Conservation (phyloP, 257 asterid species). For the Capsicum pubescens region DNA sequence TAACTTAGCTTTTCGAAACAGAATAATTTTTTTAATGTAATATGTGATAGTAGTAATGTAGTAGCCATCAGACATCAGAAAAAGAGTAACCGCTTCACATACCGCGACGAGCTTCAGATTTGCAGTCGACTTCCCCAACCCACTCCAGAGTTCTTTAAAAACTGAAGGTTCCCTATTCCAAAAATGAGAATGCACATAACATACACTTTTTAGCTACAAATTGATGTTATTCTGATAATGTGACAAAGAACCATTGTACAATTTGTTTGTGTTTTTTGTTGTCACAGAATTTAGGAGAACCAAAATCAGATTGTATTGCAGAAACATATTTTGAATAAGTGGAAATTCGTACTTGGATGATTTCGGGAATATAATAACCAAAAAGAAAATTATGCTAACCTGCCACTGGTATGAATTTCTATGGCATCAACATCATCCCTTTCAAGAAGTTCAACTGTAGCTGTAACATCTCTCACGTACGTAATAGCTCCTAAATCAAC, state of each 20-base stretch:
- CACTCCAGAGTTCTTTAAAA: slow-evolving; percentile 72
- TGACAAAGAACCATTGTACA: neutral
- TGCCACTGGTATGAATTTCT: slow-evolving; percentile 92
- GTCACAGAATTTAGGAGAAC: neutral
- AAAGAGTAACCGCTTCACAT: slow-evolving; percentile 36
- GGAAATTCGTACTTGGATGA: neutral
- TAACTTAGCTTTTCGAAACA: neutral
- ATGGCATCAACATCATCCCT: slow-evolving; percentile 71
- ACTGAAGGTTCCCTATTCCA: slow-evolving; percentile 54
- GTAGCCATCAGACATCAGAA: neutral
- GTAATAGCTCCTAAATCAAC: slow-evolving; percentile 63
- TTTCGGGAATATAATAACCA: neutral
- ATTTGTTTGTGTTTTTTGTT: neutral
- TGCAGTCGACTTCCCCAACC: slow-evolving; percentile 69
- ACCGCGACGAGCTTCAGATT: slow-evolving; percentile 85
- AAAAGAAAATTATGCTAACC: slow-evolving; percentile 48
- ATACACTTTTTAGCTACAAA: slow-evolving; percentile 26
- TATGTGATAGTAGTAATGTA: neutral
- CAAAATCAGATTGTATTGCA: neutral
- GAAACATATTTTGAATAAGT: neutral
- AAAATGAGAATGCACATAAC: slow-evolving; percentile 30
- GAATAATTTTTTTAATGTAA: neutral
- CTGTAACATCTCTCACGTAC: slow-evolving; percentile 67
- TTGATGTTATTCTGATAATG: neutral
- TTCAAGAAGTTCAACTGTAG: slow-evolving; percentile 76